Evolutionary conservation across 2,329 filamentous ascomycete genomes (phyloP), one percentile per base, ranked within the genome.

Genomic region (Trichoderma gracile): DNA sequence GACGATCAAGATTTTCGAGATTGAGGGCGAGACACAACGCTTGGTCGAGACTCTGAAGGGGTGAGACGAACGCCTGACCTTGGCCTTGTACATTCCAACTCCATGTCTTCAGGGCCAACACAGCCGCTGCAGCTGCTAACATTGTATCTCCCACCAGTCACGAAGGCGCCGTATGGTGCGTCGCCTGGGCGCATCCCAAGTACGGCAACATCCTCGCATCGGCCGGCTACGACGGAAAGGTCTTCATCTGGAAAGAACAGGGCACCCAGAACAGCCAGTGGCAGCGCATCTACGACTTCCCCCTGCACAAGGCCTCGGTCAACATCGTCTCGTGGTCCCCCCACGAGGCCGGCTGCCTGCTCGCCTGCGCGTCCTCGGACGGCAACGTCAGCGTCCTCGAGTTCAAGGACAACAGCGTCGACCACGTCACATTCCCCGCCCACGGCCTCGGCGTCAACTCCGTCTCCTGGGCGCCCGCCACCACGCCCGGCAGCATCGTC

Each of bases 1-100:
- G 77, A 98, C 94, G 54, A 96, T 99, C 82, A 98, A 98, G 82
- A 98, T 99, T 75, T 99, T 97, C 76, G 95, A 99, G 79, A 90
- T 99, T 63, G 94, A 98, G 74, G 92, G 93, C 73, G 93, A 98
- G 72, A 86, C 89, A 70, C 94, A 99, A 79, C 87, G 91, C 68
- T 81, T 98, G 71, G 86, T 92, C 40, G 94, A 98, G 81, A 99
- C 95, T 27, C 82, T 99, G 69, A 97, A 96, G 80, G 94, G 94
- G 92, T 96, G 43, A 63, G 60, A 43, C 19, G 23, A 27, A 27
- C 3, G 7, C n/a, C 45, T 23, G 33, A 12, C 33, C 33, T 12
- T 33, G 40, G 40, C 8, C 33, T 43, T 10, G 14, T 25, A 53
- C 5, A 17, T 25, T 1, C 40, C 25, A 25, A 46, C 5, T 9